phyloP scores from a whole-genome alignment of 345 rosid genomes.

The Streptanthus diversifolius region DNA sequence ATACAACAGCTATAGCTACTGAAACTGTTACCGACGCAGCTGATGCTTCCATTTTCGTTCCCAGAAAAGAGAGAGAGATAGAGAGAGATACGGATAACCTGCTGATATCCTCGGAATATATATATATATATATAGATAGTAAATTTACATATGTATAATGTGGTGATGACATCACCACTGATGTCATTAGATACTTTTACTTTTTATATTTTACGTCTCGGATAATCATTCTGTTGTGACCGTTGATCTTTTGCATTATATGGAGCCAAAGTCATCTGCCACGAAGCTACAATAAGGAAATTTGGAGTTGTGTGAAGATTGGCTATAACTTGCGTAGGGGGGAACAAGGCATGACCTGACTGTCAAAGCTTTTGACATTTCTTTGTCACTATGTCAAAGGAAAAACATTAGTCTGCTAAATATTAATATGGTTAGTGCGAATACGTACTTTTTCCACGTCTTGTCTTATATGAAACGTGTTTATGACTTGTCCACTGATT shows the following conservation, averaged over 20 bases:
- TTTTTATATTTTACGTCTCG: neutral
- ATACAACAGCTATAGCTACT: neutral
- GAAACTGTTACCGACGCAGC: conserved; percentile 10
- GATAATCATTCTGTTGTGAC: neutral
- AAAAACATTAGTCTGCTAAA: neutral
- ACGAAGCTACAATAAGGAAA: neutral
- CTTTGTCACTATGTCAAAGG: neutral
- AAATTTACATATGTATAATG: neutral
- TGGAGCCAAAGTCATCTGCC: neutral
- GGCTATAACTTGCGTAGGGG: neutral
- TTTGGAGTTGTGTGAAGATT: neutral
- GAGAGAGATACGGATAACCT: neutral
- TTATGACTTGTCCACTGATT: neutral
- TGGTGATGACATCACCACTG: conserved; percentile 10
- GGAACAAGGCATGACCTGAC: neutral
- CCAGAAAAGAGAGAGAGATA: neutral
- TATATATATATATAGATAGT: neutral
- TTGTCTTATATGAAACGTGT: neutral
- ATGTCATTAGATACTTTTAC: neutral
- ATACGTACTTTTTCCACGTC: neutral
- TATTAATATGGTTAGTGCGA: neutral
- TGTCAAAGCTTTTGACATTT: neutral
- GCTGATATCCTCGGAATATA: neutral
- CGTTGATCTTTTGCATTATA: neutral
- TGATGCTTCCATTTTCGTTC: conserved; percentile 12